Conservation (phyloP, 257 asterid genomes). For the Ligustrum vulgare region DNA sequence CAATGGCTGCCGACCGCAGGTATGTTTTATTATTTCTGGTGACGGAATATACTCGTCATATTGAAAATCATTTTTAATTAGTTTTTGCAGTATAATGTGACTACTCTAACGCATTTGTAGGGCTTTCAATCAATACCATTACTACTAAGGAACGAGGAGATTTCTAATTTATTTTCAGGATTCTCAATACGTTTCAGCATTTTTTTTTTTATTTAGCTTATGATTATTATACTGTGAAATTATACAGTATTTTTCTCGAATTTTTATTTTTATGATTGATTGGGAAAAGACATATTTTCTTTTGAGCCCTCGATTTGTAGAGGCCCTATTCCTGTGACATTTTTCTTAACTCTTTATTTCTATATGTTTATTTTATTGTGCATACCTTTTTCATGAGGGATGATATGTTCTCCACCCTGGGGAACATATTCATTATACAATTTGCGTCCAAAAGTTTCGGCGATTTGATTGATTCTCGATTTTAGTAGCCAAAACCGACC, state of each 20-base stretch:
- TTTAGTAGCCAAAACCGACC: too few species aligned
- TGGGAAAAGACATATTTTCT: background rate
- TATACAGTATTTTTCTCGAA: too few species aligned
- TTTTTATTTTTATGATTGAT: too few species aligned
- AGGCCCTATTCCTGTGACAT: too few species aligned
- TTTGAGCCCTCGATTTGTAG: too few species aligned
- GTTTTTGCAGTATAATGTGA: constrained; percentile 8
- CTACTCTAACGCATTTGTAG: background rate
- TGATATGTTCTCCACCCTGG: too few species aligned
- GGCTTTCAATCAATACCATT: background rate
- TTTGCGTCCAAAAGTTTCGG: too few species aligned
- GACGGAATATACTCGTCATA: too few species aligned
- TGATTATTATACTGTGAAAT: background rate
- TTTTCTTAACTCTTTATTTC: background rate
- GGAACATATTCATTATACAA: too few species aligned
- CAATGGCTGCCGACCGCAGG: background rate
- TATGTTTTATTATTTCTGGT: background rate
- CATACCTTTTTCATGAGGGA: too few species aligned
- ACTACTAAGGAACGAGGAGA: background rate
- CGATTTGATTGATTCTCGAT: too few species aligned
- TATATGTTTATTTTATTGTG: background rate
- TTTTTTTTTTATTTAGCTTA: background rate
- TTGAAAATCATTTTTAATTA: background rate
- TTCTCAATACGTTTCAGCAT: background rate
- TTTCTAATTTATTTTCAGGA: background rate